Evolutionary conservation across 352 stramenopile species (phyloP), one percentile per base, ranked within the genome.

Genomic region (Globisporangium rhizosaccharum): DNA sequence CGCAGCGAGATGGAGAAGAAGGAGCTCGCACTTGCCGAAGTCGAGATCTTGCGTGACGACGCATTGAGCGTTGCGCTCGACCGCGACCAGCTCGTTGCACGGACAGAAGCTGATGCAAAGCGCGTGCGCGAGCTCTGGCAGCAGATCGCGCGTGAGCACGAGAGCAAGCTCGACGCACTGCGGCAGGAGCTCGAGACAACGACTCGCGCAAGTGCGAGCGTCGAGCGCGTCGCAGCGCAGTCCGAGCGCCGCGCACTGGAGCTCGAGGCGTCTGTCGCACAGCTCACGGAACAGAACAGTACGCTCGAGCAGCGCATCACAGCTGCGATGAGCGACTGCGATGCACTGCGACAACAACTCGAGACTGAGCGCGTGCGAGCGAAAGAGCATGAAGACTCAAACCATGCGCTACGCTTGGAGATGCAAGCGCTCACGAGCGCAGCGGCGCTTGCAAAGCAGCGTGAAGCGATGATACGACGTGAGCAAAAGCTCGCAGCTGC

Each of bases 71-170:
- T 83, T 8, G 66, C 73, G 49, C 15, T 69, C 14, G 77, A 92
- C 48, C 71, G 79, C 10, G 79, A 89, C 10, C 56, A 82, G 47
- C 70, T 92, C 30, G 67, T 92, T 9, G 69, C 85, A 63, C 69
- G 75, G 36, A 94, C 82, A 14, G 80, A 94, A 62, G 79, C 66
- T 15, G 82, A 92, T 39, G 84, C 84, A 0, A 79, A 75, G 57
- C 76, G 82, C 33, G 73, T 94, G 51, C 69, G 82, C n/a, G 77
- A 88, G 56, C 64, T 94, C 20, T 92, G 82, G 80, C 75, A 87
- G 50, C 79, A 92, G 66, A 90, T 91, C 60, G 75, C 71, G 36
- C 71, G 66, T 26, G 80, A 92, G 63, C 82, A 94, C 57, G 70
- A 84, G 53, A 71, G 68, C 5, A 75, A 92, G 61, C 61, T 81